Base-by-base conservation (phyloP, 345 rosid genomes). In the Gossypium australe region DNA sequence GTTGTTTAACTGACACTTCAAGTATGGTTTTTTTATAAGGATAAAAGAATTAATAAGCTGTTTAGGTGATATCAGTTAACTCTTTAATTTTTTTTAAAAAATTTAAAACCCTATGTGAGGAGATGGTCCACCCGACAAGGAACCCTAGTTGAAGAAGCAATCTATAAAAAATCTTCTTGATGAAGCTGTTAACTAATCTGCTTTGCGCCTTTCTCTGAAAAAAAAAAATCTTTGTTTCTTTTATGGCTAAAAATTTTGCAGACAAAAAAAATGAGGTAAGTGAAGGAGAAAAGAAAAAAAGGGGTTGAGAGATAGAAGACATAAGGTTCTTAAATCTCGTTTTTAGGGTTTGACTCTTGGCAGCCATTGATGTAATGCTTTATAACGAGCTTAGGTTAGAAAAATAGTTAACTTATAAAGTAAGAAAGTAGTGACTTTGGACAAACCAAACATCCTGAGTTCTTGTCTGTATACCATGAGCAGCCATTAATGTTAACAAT, bases 1-100 rank as follows among this genome's bases (percentile, higher is more conserved):
- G 89, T 86, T 83, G 86, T 86, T 86, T 88, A 85, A 80, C 89
- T 81, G 87, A 86, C 83, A 81, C 49, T 77, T 68, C 67, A 78
- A 72, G 78, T 73, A 57, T 58, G 64, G 41, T 57, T 53, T 76
- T 71, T 65, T 71, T 84, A 4, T 77, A 77, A 81, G 75, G 17
- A 62, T 20, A 77, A 25, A 59, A 11, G 34, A 70, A 75, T 55
- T 20, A 63, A 18, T 51, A 56, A 38, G 52, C 51, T 48, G 56
- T 44, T 51, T 49, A 55, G 76, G 81, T 85, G 85, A 85, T 86
- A 80, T 84, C 88, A 83, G 60, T 75, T 68, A 59, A 38, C 56
- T 75, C 75, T 69, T 22, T 67, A 76, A 72, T 73, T 71, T 79
- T n/a, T 52, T 49, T 5, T 5, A 0, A 0, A 20, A 4, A 34